Evolutionary conservation across 2,329 filamentous ascomycete species (phyloP).

Genomic region (Pseudogymnoascus sp.): DNA sequence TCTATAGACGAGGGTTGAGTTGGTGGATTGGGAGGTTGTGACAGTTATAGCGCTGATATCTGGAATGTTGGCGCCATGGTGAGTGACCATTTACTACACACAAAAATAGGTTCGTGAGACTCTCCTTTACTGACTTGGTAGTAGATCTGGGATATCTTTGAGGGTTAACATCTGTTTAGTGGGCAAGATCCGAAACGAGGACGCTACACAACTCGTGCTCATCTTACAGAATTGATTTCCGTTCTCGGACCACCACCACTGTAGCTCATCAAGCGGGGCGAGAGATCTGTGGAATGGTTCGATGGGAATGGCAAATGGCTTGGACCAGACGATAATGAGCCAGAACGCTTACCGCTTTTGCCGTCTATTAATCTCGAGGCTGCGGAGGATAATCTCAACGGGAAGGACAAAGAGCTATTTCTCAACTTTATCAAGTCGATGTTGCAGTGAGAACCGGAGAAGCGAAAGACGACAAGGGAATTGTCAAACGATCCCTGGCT

Average conservation of each 20-base stretch:
- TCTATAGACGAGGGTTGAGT: neutral
- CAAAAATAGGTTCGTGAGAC: constrained; percentile 8
- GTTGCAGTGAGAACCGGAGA: constrained; percentile 19
- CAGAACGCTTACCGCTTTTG: constrained; percentile 17
- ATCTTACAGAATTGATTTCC: constrained; percentile 20
- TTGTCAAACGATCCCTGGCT: constrained; percentile 17
- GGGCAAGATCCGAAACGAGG: constrained; percentile 15
- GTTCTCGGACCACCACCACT: constrained; percentile 18
- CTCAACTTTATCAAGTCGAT: constrained; percentile 17
- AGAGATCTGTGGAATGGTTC: constrained; percentile 16
- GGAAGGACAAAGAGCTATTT: constrained; percentile 17
- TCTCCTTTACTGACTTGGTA: constrained; percentile 10
- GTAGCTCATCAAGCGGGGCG: constrained; percentile 14
- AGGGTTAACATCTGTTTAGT: constrained; percentile 18
- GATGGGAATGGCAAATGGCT: constrained; percentile 17
- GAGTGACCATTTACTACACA: constrained; percentile 7
- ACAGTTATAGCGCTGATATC: constrained; percentile 21
- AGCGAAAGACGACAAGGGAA: constrained; percentile 17
- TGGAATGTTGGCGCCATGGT: constrained; percentile 23
- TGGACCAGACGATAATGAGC: constrained; percentile 15
- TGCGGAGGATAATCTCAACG: constrained; percentile 15
- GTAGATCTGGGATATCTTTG: constrained; percentile 20
- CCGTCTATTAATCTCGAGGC: constrained; percentile 17
- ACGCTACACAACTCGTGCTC: constrained; percentile 17
- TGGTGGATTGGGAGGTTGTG: neutral